Evolutionary conservation across 2,329 filamentous ascomycete species (phyloP), one percentile per base, ranked within the genome.

Genomic region (Rhinocladiella similis): DNA sequence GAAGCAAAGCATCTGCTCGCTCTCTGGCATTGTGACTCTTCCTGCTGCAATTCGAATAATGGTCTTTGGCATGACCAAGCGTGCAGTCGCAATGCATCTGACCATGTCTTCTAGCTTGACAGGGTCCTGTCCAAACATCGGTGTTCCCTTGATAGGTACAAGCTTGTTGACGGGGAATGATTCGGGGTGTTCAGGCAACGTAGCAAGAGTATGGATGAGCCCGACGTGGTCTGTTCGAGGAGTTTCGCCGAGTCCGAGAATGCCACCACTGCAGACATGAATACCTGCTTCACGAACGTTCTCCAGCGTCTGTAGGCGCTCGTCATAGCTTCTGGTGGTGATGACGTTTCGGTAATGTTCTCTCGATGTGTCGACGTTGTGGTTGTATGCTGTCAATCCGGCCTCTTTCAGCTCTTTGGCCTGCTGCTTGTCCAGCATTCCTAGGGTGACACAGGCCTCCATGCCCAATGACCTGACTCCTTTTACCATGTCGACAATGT

Each of bases 391-490:
- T 14, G 91, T 96, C 66, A 96, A 75, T 0, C 91, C 91, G 0
- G 91, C 91, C 1, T 85, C 84, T 70, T 91, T 91, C 63, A 96
- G 81, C 75, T 94, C 89, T 68, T 83, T 83, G 25, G 91, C 91
- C 77, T 96, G 91, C 63, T 80, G 78, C 5, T 79, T 81, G 72
- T 96, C 90, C 66, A 96, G 91, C 91, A 96, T 96, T 65, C 91
- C 91, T 18, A 96, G 81, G 1, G 91, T 96, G n/a, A 96, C 91
- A 71, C 91, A 96, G 6, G 86, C 87, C 73, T 96, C 91, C 89
- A 96, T 93, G 47, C 87, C 89, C 81, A 96, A 81, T 1, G 75
- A 87, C 22, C 87, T 82, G 18, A 96, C 90, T 1, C 91, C 91
- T 54, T 84, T 80, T 3, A 96, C 85, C 91, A 96, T 96, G 50